Evolutionary conservation across 768 basidiomycete species (phyloP), one percentile per base, ranked within the genome.

Genomic region (Leccinum subgranulosum): DNA sequence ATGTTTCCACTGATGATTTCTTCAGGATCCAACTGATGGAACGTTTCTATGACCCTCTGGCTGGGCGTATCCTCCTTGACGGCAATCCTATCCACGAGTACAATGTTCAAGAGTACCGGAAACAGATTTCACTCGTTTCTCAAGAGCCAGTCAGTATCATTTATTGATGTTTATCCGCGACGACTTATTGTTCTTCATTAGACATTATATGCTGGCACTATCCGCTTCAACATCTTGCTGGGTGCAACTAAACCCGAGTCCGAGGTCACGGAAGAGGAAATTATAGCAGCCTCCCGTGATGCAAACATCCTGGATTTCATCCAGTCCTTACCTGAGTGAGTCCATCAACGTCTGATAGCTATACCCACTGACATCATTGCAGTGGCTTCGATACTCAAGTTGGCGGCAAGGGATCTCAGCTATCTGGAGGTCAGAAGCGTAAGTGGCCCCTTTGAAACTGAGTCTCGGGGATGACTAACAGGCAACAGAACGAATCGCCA

Each of bases 241-340:
- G 94, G 94, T 17, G 88, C 90, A 39, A 82, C 79, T 62, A 92
- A 90, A 67, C 87, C 89, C 4, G 75, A 75, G 36, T 82, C 83
- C 0, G 85, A 94, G 64, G 89, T 94, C 10, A 93, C 92, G 3
- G 84, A 94, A 66, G 82, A 87, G 65, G 93, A 97, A 71, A 85
- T 97, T 31, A 91, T 94, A 69, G 77, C 82, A 21, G 94, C 84
- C 0, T 95, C 93, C 66, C 81, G 87, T 17, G 80, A 91, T 63
- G 95, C 95, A 47, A 97, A 97, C 69, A 87, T 95, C 69, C 76
- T 94, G 56, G 92, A 95, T 29, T 97, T 97, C 77, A 92, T 97
- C 65, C 74, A 83, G 62, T 85, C 85, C 1, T 75, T 97, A 27
- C 94, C 94, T n/a, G 78, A 89, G 88, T 90, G 75, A 47, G 86